Evolutionary conservation across 2,329 filamentous ascomycete genomes (phyloP), one percentile per base, ranked within the genome.

Genomic region (Stagonosporopsis cucurbitacearum): DNA sequence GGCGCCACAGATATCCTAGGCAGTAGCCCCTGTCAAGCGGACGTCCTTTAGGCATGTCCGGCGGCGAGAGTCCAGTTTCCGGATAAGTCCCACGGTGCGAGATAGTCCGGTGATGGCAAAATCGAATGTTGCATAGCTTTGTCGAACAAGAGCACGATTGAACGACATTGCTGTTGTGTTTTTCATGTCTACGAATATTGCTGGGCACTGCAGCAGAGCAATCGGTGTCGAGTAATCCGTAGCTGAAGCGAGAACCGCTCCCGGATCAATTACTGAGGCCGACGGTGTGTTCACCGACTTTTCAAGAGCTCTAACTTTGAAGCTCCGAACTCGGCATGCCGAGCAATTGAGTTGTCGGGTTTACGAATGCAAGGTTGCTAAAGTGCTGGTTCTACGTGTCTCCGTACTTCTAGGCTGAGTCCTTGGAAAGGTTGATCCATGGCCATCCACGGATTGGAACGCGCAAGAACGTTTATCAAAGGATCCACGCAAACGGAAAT

Each of bases 61-160:
- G 25, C 32, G 17, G 33, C 8, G 8, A 44, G 19, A 13, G 23
- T 37, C 55, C 50, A 32, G 45, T 9, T 42, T 41, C 26, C 32
- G 37, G 35, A 1, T 37, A 37, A 19, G 28, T 57, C 50, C 41
- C 37, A 33, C 26, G 12, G 22, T n/a, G 22, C 44, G 51, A 36
- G 41, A 30, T 17, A 12, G 17, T 57, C 49, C 40, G 54, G 49
- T 49, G 52, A 47, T 45, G 44, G 43, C 44, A 44, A 58, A 46
- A 55, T 60, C 30, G 55, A n/a, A 42, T 33, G 37, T 58, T 51
- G 66, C 57, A 57, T 23, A 50, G 56, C 58, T 51, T 25, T 40
- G 65, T 60, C 63, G 68, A 66, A 63, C 60, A 65, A 63, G 44
- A 64, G 60, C 60, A 70, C 66, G 17, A 62, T 64, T 69, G 67